These are phyloP conservation scores for Penicillium bialowiezense DNA, from an alignment of 495 filamentous ascomycete species.

Conservation along the genomic window DNA sequence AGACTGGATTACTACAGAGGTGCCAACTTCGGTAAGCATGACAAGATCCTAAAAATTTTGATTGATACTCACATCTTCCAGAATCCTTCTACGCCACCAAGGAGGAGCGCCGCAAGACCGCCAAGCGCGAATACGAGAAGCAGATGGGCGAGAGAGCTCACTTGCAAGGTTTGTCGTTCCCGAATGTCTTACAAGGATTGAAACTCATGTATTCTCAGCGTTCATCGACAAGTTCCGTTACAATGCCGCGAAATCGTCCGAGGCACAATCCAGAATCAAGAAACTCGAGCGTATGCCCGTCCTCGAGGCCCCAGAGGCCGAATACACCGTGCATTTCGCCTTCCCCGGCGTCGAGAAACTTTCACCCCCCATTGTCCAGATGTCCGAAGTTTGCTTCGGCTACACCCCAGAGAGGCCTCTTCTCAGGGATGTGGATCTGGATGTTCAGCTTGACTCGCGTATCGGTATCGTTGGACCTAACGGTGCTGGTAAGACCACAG, in stretches of 20 bases:
- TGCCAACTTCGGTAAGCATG: constrained; percentile 73
- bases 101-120: constrained; percentile 94
- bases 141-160: constrained; percentile 93
- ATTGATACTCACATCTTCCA: constrained; percentile 22
- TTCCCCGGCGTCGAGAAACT: constrained; percentile 98
- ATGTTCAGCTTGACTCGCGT: constrained; percentile 95
- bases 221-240: constrained; percentile 99
- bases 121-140: constrained; percentile 97
- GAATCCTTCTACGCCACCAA: constrained; percentile 97
- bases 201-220: constrained; percentile 40
- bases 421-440: constrained; percentile 82
- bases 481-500: constrained; percentile 96
- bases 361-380: constrained; percentile 96
- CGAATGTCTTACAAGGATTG: too few species aligned
- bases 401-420: constrained; percentile 80
- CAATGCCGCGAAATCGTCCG: constrained; percentile 97
- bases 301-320: constrained; percentile 83
- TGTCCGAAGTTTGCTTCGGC: constrained; percentile 88
- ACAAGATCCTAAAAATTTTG: neutral
- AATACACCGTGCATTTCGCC: constrained; percentile 95
- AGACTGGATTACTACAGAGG: constrained; percentile 98
- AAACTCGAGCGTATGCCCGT: constrained; percentile 97
- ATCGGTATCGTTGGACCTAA: constrained; percentile 99
- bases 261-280: constrained; percentile 97
- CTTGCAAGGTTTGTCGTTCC: constrained; percentile 54